Conservation (phyloP, 495 filamentous ascomycete species). For the Trichoderma asperelloides region DNA sequence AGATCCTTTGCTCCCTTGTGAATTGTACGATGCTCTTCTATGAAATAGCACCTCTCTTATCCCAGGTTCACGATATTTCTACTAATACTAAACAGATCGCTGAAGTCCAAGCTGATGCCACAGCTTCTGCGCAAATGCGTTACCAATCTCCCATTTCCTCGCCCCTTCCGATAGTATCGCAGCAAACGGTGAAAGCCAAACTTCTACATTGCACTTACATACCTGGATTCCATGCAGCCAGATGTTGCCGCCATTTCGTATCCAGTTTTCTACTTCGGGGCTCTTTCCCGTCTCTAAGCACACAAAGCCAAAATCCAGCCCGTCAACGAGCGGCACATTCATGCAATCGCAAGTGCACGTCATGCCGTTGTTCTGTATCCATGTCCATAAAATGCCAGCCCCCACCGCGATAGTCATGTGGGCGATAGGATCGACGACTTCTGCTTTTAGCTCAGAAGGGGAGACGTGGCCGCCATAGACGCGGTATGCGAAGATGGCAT, state of each 20-base stretch:
- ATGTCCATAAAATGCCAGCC: background rate
- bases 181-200: background rate
- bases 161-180: background rate
- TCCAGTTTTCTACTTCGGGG: background rate
- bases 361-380: background rate
- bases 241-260: background rate
- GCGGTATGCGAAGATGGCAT: background rate
- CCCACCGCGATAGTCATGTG: conserved; percentile 2
- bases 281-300: background rate
- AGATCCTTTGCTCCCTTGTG: background rate
- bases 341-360: background rate
- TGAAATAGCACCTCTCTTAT: background rate
- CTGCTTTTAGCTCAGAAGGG: background rate
- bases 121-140: conserved; percentile 3
- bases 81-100: background rate
- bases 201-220: background rate
- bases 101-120: background rate
- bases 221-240: background rate
- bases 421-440: conserved; percentile 4
- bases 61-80: background rate
- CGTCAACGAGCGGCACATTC: background rate
- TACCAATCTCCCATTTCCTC: background rate
- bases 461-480: background rate
- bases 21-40: no score
- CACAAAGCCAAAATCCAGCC: background rate